phyloP scores from a whole-genome alignment of 164 flowering plant genomes.

The Akebia trifoliata region DNA sequence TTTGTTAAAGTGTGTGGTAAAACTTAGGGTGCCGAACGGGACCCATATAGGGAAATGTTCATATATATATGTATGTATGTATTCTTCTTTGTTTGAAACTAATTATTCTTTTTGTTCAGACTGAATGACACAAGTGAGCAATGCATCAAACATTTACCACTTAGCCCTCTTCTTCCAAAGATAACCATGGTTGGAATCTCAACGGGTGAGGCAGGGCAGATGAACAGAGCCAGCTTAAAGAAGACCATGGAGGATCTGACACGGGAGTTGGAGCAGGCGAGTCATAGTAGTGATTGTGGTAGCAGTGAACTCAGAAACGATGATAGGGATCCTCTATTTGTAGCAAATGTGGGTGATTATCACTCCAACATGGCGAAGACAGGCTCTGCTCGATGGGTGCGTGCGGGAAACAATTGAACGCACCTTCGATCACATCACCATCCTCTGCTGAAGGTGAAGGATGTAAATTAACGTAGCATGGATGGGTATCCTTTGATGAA shows the following conservation, averaged over 20 bases:
- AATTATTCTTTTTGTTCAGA: constrained; percentile 12
- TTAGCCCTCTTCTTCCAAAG: constrained; percentile 71
- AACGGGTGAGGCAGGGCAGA: constrained; percentile 59
- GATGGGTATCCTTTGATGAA: too few species aligned
- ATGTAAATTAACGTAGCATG: constrained; percentile 8
- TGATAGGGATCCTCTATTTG: constrained; percentile 89
- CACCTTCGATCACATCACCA: too few species aligned
- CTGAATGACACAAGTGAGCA: constrained; percentile 14
- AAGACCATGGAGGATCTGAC: constrained; percentile 83
- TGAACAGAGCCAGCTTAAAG: constrained; percentile 67
- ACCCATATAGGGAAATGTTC: not conserved
- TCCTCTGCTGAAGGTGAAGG: too few species aligned
- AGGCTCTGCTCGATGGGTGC: constrained; percentile 50
- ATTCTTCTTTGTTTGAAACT: not conserved
- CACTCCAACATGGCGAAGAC: constrained; percentile 44
- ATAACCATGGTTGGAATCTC: constrained; percentile 96
- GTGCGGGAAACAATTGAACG: constrained; percentile 24
- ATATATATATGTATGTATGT: not conserved
- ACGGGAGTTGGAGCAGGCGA: constrained; percentile 56
- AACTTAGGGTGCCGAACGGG: not conserved
- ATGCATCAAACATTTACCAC: constrained; percentile 21
- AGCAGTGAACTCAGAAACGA: constrained; percentile 26
- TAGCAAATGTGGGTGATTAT: constrained; percentile 85
- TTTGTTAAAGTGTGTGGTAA: too few species aligned
- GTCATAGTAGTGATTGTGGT: constrained; percentile 22